Conservation (phyloP, 2,329 filamentous ascomycete species). For the Pseudogymnoascus sp. region DNA sequence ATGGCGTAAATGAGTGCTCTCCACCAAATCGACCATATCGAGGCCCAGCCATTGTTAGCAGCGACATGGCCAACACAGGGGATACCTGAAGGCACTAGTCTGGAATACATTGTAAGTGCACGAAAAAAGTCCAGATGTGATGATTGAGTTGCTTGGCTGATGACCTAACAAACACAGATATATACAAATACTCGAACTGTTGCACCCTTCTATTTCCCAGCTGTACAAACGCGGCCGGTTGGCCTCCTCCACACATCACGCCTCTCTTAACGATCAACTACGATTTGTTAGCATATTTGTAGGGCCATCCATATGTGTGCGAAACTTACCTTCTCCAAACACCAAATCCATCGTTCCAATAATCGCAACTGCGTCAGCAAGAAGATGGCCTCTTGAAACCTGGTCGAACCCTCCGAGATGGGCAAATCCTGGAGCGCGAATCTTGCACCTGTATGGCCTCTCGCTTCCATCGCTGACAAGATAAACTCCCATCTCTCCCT, state of each 20-base stretch:
- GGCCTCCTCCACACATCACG: constrained; percentile 4
- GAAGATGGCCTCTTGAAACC: constrained; percentile 80
- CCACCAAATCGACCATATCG: neutral
- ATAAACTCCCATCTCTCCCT: constrained; percentile 99
- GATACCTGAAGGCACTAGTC: neutral
- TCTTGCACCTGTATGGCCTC: constrained; percentile 95
- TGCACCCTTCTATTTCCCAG: constrained; percentile 15
- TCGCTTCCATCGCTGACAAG: constrained; percentile 94
- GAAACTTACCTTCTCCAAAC: constrained; percentile 47
- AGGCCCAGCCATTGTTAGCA: constrained; percentile 4
- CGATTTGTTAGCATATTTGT: constrained; percentile 25
- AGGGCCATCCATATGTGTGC: constrained; percentile 8
- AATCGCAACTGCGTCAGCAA: constrained; percentile 94
- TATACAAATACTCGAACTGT: constrained; percentile 23
- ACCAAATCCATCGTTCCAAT: constrained; percentile 88
- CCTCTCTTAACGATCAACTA: constrained; percentile 43
- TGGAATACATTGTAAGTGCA: constrained; percentile 2
- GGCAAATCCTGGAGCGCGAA: constrained; percentile 92
- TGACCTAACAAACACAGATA: constrained; percentile 23
- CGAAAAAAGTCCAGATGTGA: neutral
- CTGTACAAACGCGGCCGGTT: constrained; percentile 7
- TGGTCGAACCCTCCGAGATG: constrained; percentile 94
- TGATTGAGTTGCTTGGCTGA: constrained; percentile 6
- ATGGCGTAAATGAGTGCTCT: neutral
- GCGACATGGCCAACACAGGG: neutral